Base-by-base conservation (phyloP, 306 rosid genomes). In the Acacia acuminata region DNA sequence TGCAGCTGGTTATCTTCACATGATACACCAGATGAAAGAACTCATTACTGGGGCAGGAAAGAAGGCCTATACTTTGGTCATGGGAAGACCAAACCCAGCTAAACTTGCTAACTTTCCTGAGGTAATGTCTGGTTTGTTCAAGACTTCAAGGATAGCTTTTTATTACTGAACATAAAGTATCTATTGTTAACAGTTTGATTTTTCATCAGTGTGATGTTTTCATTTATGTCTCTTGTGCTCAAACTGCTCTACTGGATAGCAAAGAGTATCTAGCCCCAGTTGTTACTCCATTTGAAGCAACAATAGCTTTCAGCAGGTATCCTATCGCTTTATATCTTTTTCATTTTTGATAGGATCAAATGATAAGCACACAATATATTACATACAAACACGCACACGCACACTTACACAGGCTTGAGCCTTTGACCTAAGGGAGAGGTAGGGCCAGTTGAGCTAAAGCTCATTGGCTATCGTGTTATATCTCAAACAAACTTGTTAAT, bases 81-180 rank as follows among this genome's bases (percentile, higher is more conserved):
- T 95, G 92, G 98, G 97, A 73, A 93, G 76, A 89, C 97, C 97
- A 73, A 95, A 93, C 84, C 98, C 98, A 66, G 98, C 98, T 77
- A 95, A 95, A 86, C 98, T 95, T 82, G 98, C 98, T 51, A 95
- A 95, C 90, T 95, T 93, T 77, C 97, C 98, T 10, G 98, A 93
- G 98, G 98, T 94, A 75, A 89, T 55, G 50, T 83, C 60, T 56
- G 24, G 75, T 77, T 63, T 56, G 53, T 61, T 72, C 51, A 64
- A 16, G 71, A 43, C 8, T 60, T 43, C 40, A 55, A 36, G 40
- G 32, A 79, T 66, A 42, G 71, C 77, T 48, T 51, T 36, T 79
- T 44, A n/a, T 66, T 40, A 74, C 81, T 30, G 47, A 77, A 82
- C 74, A 47, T 65, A 15, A 0, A 47, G 6, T 43, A 67, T 42